Conservation (phyloP, 1,284 basidiomycete genomes). For the Cutaneotrichosporon dermatis region DNA sequence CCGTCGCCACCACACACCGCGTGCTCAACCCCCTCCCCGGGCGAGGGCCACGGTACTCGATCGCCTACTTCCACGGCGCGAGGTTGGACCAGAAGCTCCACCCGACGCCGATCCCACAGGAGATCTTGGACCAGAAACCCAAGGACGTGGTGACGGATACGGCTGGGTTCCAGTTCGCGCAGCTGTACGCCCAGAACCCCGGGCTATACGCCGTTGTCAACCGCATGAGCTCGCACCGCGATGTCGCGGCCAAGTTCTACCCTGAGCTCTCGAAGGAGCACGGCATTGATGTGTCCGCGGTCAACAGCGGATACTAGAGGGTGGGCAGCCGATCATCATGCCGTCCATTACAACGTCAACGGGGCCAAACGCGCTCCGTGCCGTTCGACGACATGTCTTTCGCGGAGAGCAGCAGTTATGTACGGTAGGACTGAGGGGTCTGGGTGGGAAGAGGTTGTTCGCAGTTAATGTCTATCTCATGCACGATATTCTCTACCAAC, state of each 20-base stretch:
- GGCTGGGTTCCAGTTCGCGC: constrained; percentile 19
- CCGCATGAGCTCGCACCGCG: constrained; percentile 17
- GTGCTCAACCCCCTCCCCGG: constrained; percentile 63
- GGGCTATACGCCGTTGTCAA: constrained; percentile 16
- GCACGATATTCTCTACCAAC: too few species aligned
- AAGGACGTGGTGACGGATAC: constrained; percentile 18
- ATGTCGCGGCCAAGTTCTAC: constrained; percentile 20
- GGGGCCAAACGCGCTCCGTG: too few species aligned
- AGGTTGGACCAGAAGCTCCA: constrained; percentile 16
- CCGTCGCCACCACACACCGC: constrained; percentile 78
- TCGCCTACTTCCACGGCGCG: constrained; percentile 56
- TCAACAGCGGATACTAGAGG: constrained; percentile 10
- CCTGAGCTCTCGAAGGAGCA: constrained; percentile 15
- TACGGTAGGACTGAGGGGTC: too few species aligned
- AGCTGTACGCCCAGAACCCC: constrained; percentile 16
- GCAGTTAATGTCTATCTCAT: too few species aligned
- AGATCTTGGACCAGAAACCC: constrained; percentile 16
- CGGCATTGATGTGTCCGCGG: constrained; percentile 9
- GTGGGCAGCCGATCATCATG: background rate
- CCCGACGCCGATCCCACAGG: constrained; percentile 8
- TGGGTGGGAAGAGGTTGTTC: too few species aligned
- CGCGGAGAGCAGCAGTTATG: too few species aligned
- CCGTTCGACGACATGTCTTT: too few species aligned
- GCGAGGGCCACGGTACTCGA: constrained; percentile 67
- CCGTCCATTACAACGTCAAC: too few species aligned